These are phyloP conservation scores for Russula virescens DNA, from an alignment of 768 basidiomycete genomes.

Conservation along the genomic window DNA sequence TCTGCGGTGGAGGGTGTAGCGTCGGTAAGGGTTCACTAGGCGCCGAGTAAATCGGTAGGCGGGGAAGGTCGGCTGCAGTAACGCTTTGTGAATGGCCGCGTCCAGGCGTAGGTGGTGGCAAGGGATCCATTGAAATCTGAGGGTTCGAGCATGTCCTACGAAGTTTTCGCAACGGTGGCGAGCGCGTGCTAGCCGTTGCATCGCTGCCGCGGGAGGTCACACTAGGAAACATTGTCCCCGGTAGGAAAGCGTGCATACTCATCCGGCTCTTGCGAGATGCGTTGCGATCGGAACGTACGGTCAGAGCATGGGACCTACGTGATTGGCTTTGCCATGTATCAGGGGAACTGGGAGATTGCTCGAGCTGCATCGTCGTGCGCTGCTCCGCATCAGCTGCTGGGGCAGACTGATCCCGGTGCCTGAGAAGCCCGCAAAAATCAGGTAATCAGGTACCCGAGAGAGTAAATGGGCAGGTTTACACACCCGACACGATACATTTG, in stretches of 20 bases:
- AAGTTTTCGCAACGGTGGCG: slow-evolving; percentile 47
- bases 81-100: slow-evolving; percentile 77
- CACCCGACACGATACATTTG: slow-evolving; percentile 75
- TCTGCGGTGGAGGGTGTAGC: slow-evolving; percentile 27
- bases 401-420: slow-evolving; percentile 55
- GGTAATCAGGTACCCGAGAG: neutral
- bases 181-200: slow-evolving; percentile 24
- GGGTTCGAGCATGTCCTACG: slow-evolving; percentile 74
- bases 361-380: slow-evolving; percentile 27
- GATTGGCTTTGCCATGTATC: slow-evolving; percentile 6
- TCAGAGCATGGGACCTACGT: slow-evolving; percentile 11
- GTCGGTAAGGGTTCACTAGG: slow-evolving; percentile 8
- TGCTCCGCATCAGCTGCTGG: slow-evolving; percentile 53
- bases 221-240: slow-evolving; percentile 46
- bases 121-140: slow-evolving; percentile 35
- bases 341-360: slow-evolving; percentile 13
- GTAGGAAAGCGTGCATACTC: slow-evolving; percentile 57
- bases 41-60: slow-evolving; percentile 27
- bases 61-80: slow-evolving; percentile 60
- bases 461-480: slow-evolving; percentile 29
- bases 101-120: slow-evolving; percentile 35
- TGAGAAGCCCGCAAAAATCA: slow-evolving; percentile 26
- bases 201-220: slow-evolving; percentile 22
- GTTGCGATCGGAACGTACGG: slow-evolving; percentile 20
- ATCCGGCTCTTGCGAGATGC: slow-evolving; percentile 50